These are phyloP conservation scores for Epichloe typhina DNA, from an alignment of 2,329 filamentous ascomycete species.

Conservation along the genomic window DNA sequence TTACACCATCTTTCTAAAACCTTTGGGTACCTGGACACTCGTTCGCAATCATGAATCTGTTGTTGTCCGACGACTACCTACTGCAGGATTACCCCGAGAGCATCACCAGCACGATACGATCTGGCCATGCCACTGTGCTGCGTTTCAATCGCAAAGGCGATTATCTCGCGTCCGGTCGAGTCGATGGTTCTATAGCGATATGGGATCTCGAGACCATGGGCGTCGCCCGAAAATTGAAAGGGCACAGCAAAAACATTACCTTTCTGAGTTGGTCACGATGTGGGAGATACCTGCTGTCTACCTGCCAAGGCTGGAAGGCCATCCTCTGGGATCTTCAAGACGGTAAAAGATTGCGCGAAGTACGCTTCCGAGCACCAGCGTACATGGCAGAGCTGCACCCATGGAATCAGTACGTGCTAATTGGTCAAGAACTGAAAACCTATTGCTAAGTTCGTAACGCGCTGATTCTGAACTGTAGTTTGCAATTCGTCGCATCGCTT, in stretches of 20 bases:
- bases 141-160: conserved; percentile 94
- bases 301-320: conserved; percentile 92
- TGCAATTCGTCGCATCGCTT: conserved; percentile 78
- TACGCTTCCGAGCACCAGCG: conserved; percentile 83
- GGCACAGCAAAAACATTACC: conserved; percentile 87
- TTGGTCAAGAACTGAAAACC: neutral
- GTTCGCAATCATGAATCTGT: conserved; percentile 36
- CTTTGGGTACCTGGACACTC: neutral
- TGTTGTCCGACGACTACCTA: conserved; percentile 49
- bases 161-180: conserved; percentile 83
- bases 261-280: conserved; percentile 91
- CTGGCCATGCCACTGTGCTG: conserved; percentile 50
- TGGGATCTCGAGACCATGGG: conserved; percentile 98
- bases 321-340: conserved; percentile 83
- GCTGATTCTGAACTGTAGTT: conserved; percentile 32
- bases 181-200: conserved; percentile 87
- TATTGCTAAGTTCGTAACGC: neutral
- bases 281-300: conserved; percentile 81
- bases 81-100: conserved; percentile 79
- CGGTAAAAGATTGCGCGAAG: conserved; percentile 60
- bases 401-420: conserved; percentile 55
- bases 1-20: neutral
- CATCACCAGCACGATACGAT: conserved; percentile 74
- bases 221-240: conserved; percentile 83
- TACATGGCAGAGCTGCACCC: conserved; percentile 96